Evolutionary conservation across 2,329 filamentous ascomycete genomes (phyloP).

Genomic region (Aspergillus spinulosporus): DNA sequence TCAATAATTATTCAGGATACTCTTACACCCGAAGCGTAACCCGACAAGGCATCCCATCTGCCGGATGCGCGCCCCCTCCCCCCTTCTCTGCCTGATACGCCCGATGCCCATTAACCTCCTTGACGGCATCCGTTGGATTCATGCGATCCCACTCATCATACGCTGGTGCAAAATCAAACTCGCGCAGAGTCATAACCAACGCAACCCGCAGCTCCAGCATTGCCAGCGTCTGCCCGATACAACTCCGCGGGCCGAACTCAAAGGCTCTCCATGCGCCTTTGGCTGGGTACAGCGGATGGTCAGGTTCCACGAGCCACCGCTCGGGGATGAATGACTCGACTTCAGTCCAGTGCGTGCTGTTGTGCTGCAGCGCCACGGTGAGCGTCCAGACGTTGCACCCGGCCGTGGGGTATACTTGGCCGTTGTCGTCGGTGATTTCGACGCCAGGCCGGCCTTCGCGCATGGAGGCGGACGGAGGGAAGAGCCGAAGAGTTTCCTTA

Average conservation of each 20-base stretch:
- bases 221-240: slow-evolving; percentile 52
- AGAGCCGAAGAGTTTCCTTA: slow-evolving; percentile 58
- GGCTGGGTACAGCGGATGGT: slow-evolving; percentile 22
- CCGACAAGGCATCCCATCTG: slow-evolving; percentile 7
- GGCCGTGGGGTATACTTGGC: slow-evolving; percentile 16
- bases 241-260: slow-evolving; percentile 50
- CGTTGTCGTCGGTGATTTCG: slow-evolving; percentile 12
- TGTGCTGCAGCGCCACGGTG: slow-evolving; percentile 18
- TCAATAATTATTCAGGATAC: too few relatives aligned
- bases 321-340: slow-evolving; percentile 37
- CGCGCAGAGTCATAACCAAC: slow-evolving; percentile 25
- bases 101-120: slow-evolving; percentile 2
- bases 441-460: slow-evolving; percentile 18
- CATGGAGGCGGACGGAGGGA: slow-evolving; percentile 40
- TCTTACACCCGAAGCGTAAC: slow-evolving; percentile 21
- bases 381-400: slow-evolving; percentile 20
- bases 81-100: slow-evolving; percentile 13
- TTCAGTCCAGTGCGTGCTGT: slow-evolving; percentile 21
- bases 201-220: slow-evolving; percentile 43
- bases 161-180: slow-evolving; percentile 26
- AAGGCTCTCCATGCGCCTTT: slow-evolving; percentile 52
- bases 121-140: not conserved
- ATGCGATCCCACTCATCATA: slow-evolving; percentile 14
- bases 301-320: slow-evolving; percentile 35
- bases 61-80: slow-evolving; percentile 9